These are phyloP conservation scores for Neurospora tetrasperma DNA, from an alignment of 495 filamentous ascomycete genomes.

Conservation along the genomic window DNA sequence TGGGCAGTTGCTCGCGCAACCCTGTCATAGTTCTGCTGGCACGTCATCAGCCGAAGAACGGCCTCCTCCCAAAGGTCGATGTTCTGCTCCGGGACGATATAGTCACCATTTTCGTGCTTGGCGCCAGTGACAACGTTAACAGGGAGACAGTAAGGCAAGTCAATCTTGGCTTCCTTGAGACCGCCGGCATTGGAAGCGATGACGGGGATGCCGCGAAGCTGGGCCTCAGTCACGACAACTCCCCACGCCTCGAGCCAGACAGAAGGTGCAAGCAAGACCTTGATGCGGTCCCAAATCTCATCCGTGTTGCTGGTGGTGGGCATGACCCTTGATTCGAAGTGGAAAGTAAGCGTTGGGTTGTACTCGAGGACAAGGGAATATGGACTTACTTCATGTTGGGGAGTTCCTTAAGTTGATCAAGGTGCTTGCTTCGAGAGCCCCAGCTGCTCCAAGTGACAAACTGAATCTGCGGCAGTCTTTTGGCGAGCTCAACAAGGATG, in stretches of 20 bases:
- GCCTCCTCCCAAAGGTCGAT: slow-evolving; percentile 13
- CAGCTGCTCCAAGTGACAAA: slow-evolving; percentile 26
- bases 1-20: slow-evolving; percentile 10
- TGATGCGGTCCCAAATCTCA: slow-evolving; percentile 25
- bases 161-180: slow-evolving; percentile 22
- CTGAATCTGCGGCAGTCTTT: slow-evolving; percentile 16
- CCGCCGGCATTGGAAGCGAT: slow-evolving; percentile 24
- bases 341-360: background rate
- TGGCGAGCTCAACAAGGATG: slow-evolving; percentile 19
- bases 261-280: slow-evolving; percentile 20
- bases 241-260: slow-evolving; percentile 26
- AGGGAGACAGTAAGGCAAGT: slow-evolving; percentile 18
- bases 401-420: slow-evolving; percentile 6
- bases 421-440: slow-evolving; percentile 12
- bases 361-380: background rate
- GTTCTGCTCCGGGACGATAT: slow-evolving; percentile 20
- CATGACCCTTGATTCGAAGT: slow-evolving; percentile 9
- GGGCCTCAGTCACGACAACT: slow-evolving; percentile 23
- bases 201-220: slow-evolving; percentile 25
- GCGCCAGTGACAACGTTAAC: slow-evolving; percentile 19
- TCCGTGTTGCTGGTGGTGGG: slow-evolving; percentile 17
- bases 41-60: slow-evolving; percentile 12
- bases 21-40: slow-evolving; percentile 9
- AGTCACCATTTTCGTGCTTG: slow-evolving; percentile 13
- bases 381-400: slow-evolving; percentile 20